phyloP scores from a whole-genome alignment of 2,329 filamentous ascomycete genomes.

The Rhinocladiella mackenziei region DNA sequence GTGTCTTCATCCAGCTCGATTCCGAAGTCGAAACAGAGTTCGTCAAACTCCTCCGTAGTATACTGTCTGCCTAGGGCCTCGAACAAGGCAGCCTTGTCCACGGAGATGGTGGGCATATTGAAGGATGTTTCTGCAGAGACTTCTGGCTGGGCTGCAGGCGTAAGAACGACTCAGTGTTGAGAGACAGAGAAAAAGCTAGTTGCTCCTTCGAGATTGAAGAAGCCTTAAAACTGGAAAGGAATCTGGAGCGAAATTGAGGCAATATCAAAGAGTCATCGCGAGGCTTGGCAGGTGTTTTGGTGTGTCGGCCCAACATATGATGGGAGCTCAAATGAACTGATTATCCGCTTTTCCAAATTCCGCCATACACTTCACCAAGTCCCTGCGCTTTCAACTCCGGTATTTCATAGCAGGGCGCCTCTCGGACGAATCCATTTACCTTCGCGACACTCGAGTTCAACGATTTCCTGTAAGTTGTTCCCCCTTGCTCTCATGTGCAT shows the following conservation, averaged over 20 bases:
- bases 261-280: slow-evolving; percentile 6
- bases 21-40: slow-evolving; percentile 97
- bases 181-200: too few species aligned
- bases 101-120: slow-evolving; percentile 91
- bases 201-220: too few species aligned
- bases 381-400: slow-evolving; percentile 1
- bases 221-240: too few species aligned
- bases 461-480: slow-evolving; percentile 14
- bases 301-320: slow-evolving; percentile 3
- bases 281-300: slow-evolving; percentile 2
- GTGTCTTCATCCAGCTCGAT: slow-evolving; percentile 96
- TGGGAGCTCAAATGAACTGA: slow-evolving; percentile 16
- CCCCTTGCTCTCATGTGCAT: slow-evolving; percentile 3
- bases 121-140: slow-evolving; percentile 30
- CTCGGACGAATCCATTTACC: neutral
- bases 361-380: slow-evolving; percentile 9
- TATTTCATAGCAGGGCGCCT: slow-evolving; percentile 5
- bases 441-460: neutral
- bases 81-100: slow-evolving; percentile 95
- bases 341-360: slow-evolving; percentile 16
- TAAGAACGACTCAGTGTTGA: neutral
- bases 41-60: slow-evolving; percentile 92
- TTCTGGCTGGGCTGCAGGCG: neutral
- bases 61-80: slow-evolving; percentile 85
- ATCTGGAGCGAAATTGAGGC: too few species aligned